Evolutionary conservation across 208 protist genomes (phyloP).

Genomic region (Crithidia sp.): DNA sequence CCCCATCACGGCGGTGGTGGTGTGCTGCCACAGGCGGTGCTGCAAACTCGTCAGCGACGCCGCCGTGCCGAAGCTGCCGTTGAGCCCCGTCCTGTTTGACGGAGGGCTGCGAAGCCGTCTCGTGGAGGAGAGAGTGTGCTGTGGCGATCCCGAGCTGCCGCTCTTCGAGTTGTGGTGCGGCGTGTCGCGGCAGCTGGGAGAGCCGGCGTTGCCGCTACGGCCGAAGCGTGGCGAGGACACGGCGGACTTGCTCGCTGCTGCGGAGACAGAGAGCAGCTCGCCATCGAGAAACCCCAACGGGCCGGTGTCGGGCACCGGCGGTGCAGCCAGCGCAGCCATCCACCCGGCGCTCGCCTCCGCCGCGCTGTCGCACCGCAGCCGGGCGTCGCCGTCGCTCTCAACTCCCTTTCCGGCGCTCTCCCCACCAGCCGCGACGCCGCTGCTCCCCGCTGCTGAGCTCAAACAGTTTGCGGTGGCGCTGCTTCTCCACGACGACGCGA

Average conservation of each 20-base stretch:
- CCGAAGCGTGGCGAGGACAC: not conserved
- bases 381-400: not conserved
- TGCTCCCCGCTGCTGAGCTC: constrained; percentile 1
- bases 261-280: not conserved
- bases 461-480: constrained; percentile 19
- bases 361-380: not conserved
- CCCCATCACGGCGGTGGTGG: not conserved
- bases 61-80: constrained; percentile 1
- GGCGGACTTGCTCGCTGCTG: not conserved
- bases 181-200: not conserved
- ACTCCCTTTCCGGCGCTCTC: too few relatives aligned
- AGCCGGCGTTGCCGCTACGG: not conserved
- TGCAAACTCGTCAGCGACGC: constrained; percentile 14
- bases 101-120: too few relatives aligned
- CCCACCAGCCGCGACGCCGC: too few relatives aligned
- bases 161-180: not conserved
- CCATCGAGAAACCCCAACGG: not conserved
- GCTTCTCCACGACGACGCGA: constrained; percentile 3
- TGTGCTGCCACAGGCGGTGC: constrained; percentile 21
- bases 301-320: too few relatives aligned
- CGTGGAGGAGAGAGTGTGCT: too few relatives aligned
- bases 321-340: constrained; percentile 5
- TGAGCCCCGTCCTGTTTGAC: not conserved
- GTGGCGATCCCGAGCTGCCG: not conserved
- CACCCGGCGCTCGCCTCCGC: constrained; percentile 1